Percentiles rank a stretch among this genome's conserved stretches.
Evolutionary conservation across 139 green algal genomes (phyloP).

Genomic region (Ettlia oleoabundans): DNA sequence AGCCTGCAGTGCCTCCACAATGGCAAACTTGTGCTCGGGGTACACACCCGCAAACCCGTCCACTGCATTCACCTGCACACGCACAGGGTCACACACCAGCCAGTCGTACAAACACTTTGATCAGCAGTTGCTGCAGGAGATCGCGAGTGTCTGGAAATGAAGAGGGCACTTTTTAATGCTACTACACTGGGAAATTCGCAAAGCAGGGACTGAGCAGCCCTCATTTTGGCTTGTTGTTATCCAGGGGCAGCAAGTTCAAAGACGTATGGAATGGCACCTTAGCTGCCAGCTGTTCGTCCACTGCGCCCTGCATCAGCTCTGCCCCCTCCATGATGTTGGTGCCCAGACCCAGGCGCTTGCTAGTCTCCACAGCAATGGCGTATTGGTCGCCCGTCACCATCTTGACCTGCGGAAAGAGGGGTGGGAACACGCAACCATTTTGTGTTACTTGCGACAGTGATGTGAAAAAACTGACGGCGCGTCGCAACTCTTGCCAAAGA

Average conservation of each 20-base stretch:
- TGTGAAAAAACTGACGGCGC: too few relatives aligned
- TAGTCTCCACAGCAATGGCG: constrained; percentile 79
- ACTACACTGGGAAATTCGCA: neutral
- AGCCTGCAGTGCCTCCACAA: constrained; percentile 71
- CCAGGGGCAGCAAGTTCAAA: too few relatives aligned
- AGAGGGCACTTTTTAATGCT: neutral
- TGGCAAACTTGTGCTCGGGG: constrained; percentile 85
- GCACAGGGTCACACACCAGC: too few relatives aligned
- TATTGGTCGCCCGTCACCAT: constrained; percentile 87
- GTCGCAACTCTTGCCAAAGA: neutral
- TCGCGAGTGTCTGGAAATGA: too few relatives aligned
- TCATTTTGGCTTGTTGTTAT: too few relatives aligned
- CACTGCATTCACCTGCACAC: constrained; percentile 45
- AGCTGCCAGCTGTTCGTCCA: constrained; percentile 10
- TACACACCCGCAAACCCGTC: constrained; percentile 84
- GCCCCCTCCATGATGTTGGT: constrained; percentile 58
- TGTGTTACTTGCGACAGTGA: too few relatives aligned
- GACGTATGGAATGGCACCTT: too few relatives aligned
- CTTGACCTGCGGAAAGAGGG: constrained; percentile 66
- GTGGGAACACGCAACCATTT: too few relatives aligned
- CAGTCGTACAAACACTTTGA: too few relatives aligned
- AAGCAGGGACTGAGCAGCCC: too few relatives aligned
- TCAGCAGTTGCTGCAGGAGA: too few relatives aligned
- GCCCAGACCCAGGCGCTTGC: constrained; percentile 74
- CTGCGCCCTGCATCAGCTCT: constrained; percentile 25